Base-by-base conservation (phyloP, 2,329 filamentous ascomycete genomes). In the Zymoseptoria crescenta region DNA sequence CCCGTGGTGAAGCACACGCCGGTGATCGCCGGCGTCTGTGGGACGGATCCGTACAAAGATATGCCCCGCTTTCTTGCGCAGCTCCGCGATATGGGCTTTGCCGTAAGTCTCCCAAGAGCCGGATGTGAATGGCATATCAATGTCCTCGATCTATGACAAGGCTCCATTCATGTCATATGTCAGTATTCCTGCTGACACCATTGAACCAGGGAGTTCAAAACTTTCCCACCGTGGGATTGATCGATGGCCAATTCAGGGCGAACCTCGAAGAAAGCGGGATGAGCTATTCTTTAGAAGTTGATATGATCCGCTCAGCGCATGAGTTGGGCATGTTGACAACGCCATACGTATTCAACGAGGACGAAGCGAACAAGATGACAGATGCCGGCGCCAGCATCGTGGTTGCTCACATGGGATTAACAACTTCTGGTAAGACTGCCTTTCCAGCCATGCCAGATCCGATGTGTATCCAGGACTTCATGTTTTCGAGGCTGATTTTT, bases 211-310 rank as follows among this genome's bases (percentile, higher is more conserved):
- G 50, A 2, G 79, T 89, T 13, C 87, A 89, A 70, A 89, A 89
- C 66, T 89, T 89, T 69, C 87, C 87, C 0, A 89, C 87, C 0
- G 86, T 89, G 1, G 87, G 87, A 0, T 74, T 89, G 21, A 85
- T 89, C 41, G 87, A 89, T 70, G 86, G 85, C 1, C 78, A 78
- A 10, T 89, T 89, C 69, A 79, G 87, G 10, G 77, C 79, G 21
- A 85, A 86, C 64, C 77, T 90, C 1, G 87, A 89, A 68, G 86
- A 88, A 70, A 89, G 86, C 1, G 86, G 83, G 8, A 89, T 89
- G 85, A 82, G 83, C 1, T 89, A 84, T 67, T 80, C 79, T 16
- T 74, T 79, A 7, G 87, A 90, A 68, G 86, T 89, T 1, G 83
- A 85, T 55, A 83, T 88, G 79, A 80, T 89, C 52, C 76, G 77